These are phyloP conservation scores for Lagenidium giganteum DNA, from an alignment of 352 stramenopile genomes.

Conservation along the genomic window DNA sequence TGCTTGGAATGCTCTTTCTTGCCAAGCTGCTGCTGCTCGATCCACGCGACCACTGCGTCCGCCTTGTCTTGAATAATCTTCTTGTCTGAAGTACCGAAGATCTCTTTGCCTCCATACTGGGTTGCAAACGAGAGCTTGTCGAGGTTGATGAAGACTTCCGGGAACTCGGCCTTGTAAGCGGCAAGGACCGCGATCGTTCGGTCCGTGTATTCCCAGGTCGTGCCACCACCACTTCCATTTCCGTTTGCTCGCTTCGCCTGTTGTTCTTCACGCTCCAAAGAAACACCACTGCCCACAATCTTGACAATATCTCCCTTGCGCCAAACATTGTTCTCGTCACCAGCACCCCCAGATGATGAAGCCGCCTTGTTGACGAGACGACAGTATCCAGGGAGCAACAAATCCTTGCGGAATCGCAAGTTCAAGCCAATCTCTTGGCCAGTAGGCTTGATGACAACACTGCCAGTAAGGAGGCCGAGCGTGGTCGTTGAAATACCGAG, in stretches of 20 bases:
- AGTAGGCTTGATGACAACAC: conserved; percentile 90
- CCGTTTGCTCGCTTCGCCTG: conserved; percentile 11
- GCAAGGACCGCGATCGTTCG: conserved; percentile 92
- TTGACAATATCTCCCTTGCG: conserved; percentile 88
- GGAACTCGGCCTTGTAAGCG: conserved; percentile 92
- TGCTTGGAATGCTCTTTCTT: conserved; percentile 84
- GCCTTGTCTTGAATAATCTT: conserved; percentile 60
- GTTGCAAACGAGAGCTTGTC: conserved; percentile 82
- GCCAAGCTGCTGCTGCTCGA: conserved; percentile 89
- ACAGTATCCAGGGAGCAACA: conserved; percentile 92
- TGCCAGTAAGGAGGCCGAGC: conserved; percentile 93
- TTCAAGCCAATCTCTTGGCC: conserved; percentile 89
- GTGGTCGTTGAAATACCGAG: conserved; percentile 89
- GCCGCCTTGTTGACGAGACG: conserved; percentile 42
- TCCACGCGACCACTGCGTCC: conserved; percentile 89
- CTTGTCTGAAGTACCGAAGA: conserved; percentile 78
- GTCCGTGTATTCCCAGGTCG: conserved; percentile 96
- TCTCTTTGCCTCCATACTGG: conserved; percentile 83
- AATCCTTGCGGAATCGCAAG: conserved; percentile 74
- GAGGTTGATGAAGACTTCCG: conserved; percentile 88
- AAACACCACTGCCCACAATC: conserved; percentile 84
- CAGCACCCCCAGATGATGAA: conserved; percentile 8
- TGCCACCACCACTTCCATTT: conserved; percentile 17
- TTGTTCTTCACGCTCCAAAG: conserved; percentile 18
- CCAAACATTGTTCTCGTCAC: conserved; percentile 71